Evolutionary conservation across 805 yeast species (phyloP).

Genomic region (Debaryomyces castellii): DNA sequence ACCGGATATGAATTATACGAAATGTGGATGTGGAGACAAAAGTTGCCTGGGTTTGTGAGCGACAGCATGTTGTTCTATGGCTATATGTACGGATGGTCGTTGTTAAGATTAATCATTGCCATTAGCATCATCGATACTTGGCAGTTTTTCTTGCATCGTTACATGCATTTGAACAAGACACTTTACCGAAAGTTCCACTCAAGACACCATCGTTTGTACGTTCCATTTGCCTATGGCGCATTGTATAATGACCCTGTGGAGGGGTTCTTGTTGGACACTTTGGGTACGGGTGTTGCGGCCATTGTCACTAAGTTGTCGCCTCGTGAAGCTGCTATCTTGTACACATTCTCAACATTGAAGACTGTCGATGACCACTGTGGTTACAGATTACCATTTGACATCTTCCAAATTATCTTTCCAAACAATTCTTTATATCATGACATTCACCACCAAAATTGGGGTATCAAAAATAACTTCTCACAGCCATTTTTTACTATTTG

Average conservation of each 20-base stretch:
- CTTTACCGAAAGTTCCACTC: slow-evolving; percentile 86
- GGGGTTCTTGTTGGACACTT: slow-evolving; percentile 88
- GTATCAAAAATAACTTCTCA: slow-evolving; percentile 86
- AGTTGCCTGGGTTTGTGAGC: slow-evolving; percentile 46
- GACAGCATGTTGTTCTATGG: slow-evolving; percentile 45
- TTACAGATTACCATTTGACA: slow-evolving; percentile 88
- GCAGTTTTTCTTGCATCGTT: slow-evolving; percentile 90
- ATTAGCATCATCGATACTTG: slow-evolving; percentile 84
- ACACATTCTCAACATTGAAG: slow-evolving; percentile 87
- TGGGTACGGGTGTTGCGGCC: slow-evolving; percentile 87
- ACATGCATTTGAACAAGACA: slow-evolving; percentile 79
- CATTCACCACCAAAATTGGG: slow-evolving; percentile 96
- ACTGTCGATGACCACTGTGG: slow-evolving; percentile 99
- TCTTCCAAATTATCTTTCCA: slow-evolving; percentile 88
- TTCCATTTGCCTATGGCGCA: slow-evolving; percentile 97
- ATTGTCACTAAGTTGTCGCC: slow-evolving; percentile 62
- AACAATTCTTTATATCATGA: slow-evolving; percentile 96
- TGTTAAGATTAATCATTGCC: slow-evolving; percentile 57
- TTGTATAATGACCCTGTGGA: slow-evolving; percentile 91
- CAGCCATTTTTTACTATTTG: slow-evolving; percentile 96
- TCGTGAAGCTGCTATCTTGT: slow-evolving; percentile 73
- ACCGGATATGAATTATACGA: slow-evolving; percentile 50
- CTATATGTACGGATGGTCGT: slow-evolving; percentile 66
- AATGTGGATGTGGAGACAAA: slow-evolving; percentile 47
- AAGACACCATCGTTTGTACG: slow-evolving; percentile 89